Evolutionary conservation across 169 alveolate genomes (phyloP).

Genomic region (Pseudocohnilembus persalinus): DNA sequence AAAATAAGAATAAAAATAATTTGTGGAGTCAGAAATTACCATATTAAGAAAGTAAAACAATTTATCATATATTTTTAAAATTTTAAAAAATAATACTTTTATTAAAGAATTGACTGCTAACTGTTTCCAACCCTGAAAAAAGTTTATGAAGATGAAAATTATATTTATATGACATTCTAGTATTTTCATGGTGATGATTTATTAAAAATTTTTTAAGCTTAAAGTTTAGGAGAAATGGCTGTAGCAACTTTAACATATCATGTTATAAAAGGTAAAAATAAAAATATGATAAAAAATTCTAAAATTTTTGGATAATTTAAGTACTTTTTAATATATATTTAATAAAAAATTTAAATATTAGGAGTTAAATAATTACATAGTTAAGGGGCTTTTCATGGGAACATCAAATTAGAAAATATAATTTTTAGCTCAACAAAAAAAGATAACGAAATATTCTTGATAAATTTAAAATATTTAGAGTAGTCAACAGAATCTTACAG

Average conservation of each 20-base stretch:
- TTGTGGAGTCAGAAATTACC: constrained; percentile 13
- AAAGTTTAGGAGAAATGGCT: constrained; percentile 23
- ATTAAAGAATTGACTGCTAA: not conserved
- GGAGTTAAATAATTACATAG: constrained; percentile 8
- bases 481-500: constrained; percentile 1
- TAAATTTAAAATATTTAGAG: constrained; percentile 17
- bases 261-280: constrained; percentile 3
- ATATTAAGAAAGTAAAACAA: not conserved
- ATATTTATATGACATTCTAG: constrained; percentile 16
- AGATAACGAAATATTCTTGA: constrained; percentile 14
- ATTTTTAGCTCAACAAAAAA: constrained; percentile 21
- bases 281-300: not conserved
- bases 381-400: constrained; percentile 17
- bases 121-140: constrained; percentile 18
- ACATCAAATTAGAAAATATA: constrained; percentile 19
- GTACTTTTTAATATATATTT: not conserved
- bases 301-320: too few relatives aligned
- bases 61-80: too few relatives aligned
- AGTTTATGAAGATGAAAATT: constrained; percentile 22
- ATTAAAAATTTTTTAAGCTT: constrained; percentile 3
- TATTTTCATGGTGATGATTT: constrained; percentile 24
- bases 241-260: constrained; percentile 23
- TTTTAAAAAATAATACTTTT: too few relatives aligned
- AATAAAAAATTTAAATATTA: too few relatives aligned
- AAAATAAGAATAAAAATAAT: constrained; percentile 6